Evolutionary conservation across 331 rosid genomes (phyloP).

Genomic region (Pyracantha coccinea): DNA sequence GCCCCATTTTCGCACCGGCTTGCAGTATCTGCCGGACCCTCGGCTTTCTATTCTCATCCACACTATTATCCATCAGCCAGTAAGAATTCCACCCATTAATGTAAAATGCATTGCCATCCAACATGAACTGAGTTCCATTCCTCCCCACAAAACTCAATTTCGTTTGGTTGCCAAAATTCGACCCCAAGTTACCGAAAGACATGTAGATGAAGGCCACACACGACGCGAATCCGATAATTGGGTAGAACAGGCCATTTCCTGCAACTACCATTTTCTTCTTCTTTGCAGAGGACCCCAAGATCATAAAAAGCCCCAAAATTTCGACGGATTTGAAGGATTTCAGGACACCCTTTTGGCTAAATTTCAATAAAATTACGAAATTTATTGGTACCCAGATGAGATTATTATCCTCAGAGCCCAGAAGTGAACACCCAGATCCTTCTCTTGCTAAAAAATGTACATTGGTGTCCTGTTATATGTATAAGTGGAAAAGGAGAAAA

Average conservation of each 20-base stretch:
- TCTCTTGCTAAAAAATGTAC: background rate
- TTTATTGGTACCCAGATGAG: conserved; percentile 26
- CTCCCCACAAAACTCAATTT: conserved; percentile 63
- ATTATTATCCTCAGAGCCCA: conserved; percentile 13
- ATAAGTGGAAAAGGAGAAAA: conserved; percentile 9
- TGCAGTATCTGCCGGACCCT: conserved; percentile 61
- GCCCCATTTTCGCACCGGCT: conserved; percentile 82
- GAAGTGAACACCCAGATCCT: conserved; percentile 42
- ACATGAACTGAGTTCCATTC: conserved; percentile 63
- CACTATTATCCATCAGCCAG: conserved; percentile 86
- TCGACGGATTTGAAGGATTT: conserved; percentile 19
- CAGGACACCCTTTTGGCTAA: conserved; percentile 27
- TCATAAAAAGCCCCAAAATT: conserved; percentile 22
- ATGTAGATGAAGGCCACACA: conserved; percentile 59
- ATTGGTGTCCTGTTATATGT: background rate
- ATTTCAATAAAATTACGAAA: conserved; percentile 9
- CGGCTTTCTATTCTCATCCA: conserved; percentile 40
- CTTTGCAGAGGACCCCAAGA: conserved; percentile 4
- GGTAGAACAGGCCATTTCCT: conserved; percentile 59
- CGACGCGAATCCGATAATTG: conserved; percentile 63
- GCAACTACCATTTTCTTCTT: conserved; percentile 42
- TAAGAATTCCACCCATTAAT: conserved; percentile 96
- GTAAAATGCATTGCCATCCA: conserved; percentile 70
- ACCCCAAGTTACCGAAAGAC: conserved; percentile 61
- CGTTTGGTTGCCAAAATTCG: conserved; percentile 22